Evolutionary conservation across 768 basidiomycete genomes (phyloP).

Genomic region (Antrodiella citrinella): DNA sequence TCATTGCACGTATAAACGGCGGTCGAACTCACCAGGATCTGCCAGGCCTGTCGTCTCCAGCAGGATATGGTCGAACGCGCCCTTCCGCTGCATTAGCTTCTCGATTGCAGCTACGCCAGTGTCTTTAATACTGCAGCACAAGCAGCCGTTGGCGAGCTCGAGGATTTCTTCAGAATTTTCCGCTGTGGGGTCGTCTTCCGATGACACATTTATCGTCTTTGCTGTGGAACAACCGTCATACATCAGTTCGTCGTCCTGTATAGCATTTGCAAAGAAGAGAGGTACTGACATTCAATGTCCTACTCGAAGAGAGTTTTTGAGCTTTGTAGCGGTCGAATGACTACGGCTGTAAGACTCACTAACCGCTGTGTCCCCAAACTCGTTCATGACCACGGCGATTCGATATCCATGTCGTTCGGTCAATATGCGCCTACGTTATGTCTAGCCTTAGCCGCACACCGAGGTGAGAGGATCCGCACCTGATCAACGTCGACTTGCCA

Average conservation of each 20-base stretch:
- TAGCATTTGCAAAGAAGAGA: neutral
- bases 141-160: constrained; percentile 90
- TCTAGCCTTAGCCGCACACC: neutral
- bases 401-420: constrained; percentile 91
- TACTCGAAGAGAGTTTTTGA: constrained; percentile 20
- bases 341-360: constrained; percentile 26
- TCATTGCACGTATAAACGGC: neutral
- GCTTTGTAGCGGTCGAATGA: too few species aligned
- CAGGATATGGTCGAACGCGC: constrained; percentile 90
- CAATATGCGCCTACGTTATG: constrained; percentile 62
- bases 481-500: constrained; percentile 89
- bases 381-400: constrained; percentile 98
- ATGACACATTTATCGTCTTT: constrained; percentile 78
- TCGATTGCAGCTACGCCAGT: constrained; percentile 90
- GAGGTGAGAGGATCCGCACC: constrained; percentile 34
- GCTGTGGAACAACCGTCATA: constrained; percentile 41
- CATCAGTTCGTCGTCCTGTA: neutral
- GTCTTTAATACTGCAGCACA: constrained; percentile 99
- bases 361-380: constrained; percentile 93
- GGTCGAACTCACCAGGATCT: constrained; percentile 62
- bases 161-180: constrained; percentile 78
- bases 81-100: constrained; percentile 79
- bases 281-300: constrained; percentile 81
- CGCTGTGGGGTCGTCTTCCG: constrained; percentile 50
- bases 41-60: constrained; percentile 95